These are phyloP conservation scores for Cyphellophora europaea DNA, from an alignment of 2,329 filamentous ascomycete species.

Conservation along the genomic window DNA sequence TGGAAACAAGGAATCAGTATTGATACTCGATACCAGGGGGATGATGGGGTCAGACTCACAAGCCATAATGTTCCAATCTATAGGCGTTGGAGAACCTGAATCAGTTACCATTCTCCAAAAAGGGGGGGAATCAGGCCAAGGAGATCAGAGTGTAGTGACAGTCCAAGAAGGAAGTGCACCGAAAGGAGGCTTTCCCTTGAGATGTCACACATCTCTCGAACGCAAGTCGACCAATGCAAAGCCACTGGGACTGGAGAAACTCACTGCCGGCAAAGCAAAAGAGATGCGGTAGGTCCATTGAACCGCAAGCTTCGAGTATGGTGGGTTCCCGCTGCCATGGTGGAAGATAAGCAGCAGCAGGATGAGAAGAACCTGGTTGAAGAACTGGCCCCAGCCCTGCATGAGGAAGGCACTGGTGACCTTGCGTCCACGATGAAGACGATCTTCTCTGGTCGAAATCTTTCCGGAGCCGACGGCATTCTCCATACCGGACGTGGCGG, in stretches of 20 bases:
- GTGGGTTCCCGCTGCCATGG: constrained; percentile 62
- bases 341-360: constrained; percentile 82
- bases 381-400: constrained; percentile 96
- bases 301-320: constrained; percentile 66
- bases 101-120: too few relatives aligned
- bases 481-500: constrained; percentile 89
- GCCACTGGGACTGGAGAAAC: too few relatives aligned
- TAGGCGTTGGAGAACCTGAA: too few relatives aligned
- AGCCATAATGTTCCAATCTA: constrained; percentile 94
- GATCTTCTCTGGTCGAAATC: constrained; percentile 82
- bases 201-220: too few relatives aligned
- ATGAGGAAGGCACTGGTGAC: constrained; percentile 94
- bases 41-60: too few relatives aligned
- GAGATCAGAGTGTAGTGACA: too few relatives aligned
- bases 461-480: constrained; percentile 78
- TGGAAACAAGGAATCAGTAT: too few relatives aligned
- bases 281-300: constrained; percentile 91
- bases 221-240: too few relatives aligned
- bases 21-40: too few relatives aligned
- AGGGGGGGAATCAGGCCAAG: too few relatives aligned
- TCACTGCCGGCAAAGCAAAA: constrained; percentile 80
- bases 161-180: too few relatives aligned
- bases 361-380: constrained; percentile 87
- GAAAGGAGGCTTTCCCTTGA: too few relatives aligned
- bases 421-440: constrained; percentile 89